These are phyloP conservation scores for Solanum paucissectum DNA, from an alignment of 257 asterid genomes.

Conservation along the genomic window DNA sequence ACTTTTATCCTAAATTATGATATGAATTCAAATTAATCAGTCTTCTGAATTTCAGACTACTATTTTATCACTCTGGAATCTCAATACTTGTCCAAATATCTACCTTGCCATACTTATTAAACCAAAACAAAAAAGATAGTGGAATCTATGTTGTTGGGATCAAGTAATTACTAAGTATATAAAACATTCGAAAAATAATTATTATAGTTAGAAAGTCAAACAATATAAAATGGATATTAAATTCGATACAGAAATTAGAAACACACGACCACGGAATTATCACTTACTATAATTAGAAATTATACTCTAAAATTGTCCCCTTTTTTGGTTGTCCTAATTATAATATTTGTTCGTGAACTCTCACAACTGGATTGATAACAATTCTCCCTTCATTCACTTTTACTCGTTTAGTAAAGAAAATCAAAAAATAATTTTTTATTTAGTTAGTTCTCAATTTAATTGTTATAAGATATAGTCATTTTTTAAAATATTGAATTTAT, in stretches of 20 bases:
- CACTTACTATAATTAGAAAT: background rate
- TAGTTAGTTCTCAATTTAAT: background rate
- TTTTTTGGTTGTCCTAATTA: background rate
- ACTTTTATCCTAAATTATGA: background rate
- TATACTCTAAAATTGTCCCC: background rate
- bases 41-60: background rate
- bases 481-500: background rate
- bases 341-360: background rate
- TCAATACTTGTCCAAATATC: background rate
- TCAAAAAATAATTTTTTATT: background rate
- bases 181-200: background rate
- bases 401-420: background rate
- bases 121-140: background rate
- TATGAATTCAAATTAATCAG: background rate
- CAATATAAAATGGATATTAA: background rate
- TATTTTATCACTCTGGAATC: background rate
- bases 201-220: background rate
- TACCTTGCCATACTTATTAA: background rate
- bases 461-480: background rate
- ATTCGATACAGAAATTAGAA: background rate
- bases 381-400: background rate
- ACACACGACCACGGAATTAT: background rate
- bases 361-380: background rate
- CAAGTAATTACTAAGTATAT: background rate
- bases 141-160: background rate